These are phyloP conservation scores for Hyaloscypha finlandica DNA, from an alignment of 495 filamentous ascomycete genomes.

Conservation along the genomic window DNA sequence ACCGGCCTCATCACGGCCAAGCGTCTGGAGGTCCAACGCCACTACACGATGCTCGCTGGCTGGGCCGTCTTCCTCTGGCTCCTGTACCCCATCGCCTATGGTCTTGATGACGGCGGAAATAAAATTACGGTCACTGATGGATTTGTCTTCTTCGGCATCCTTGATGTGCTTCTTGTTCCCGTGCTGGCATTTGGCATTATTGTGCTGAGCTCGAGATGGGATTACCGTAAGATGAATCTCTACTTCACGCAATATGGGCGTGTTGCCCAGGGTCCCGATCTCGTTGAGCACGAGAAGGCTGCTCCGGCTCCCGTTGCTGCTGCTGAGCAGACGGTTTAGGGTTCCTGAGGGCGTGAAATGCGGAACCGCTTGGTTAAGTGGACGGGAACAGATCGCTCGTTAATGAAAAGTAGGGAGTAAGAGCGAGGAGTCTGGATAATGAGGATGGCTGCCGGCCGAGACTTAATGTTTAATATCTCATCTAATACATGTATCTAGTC, in stretches of 20 bases:
- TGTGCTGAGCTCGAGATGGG: slow-evolving; percentile 45
- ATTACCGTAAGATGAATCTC: slow-evolving; percentile 48
- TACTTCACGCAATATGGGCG: slow-evolving; percentile 57
- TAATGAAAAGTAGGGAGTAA: neutral
- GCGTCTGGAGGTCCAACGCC: slow-evolving; percentile 50
- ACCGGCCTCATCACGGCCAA: slow-evolving; percentile 55
- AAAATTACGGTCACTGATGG: slow-evolving; percentile 62
- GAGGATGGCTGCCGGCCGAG: neutral
- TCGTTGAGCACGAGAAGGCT: slow-evolving; percentile 39
- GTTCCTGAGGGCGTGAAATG: neutral
- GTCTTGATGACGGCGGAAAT: slow-evolving; percentile 68
- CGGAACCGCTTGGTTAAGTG: neutral
- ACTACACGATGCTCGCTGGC: slow-evolving; percentile 54
- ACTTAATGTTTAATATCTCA: neutral
- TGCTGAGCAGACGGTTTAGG: neutral
- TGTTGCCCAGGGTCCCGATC: slow-evolving; percentile 42
- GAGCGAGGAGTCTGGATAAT: neutral
- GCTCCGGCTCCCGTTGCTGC: slow-evolving; percentile 1
- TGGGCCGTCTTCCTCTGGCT: slow-evolving; percentile 59
- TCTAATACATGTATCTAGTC: neutral
- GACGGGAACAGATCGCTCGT: neutral
- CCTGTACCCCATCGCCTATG: slow-evolving; percentile 72
- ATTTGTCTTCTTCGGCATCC: slow-evolving; percentile 70
- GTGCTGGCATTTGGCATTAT: slow-evolving; percentile 50
- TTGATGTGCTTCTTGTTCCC: slow-evolving; percentile 64